Evolutionary conservation across 257 asterid genomes (phyloP).

Genomic region (Rhazya stricta): DNA sequence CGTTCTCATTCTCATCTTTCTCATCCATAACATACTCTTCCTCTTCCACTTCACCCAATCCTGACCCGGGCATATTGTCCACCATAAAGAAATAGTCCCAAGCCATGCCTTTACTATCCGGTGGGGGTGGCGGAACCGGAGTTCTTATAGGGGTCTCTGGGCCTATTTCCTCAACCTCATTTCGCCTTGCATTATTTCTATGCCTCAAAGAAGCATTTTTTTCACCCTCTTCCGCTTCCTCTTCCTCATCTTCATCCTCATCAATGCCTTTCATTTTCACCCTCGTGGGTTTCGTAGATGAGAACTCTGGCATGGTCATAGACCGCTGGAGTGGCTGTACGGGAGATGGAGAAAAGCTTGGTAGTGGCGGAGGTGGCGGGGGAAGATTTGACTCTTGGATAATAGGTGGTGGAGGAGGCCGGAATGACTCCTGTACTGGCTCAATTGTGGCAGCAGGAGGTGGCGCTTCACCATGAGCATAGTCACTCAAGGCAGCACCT

Average conservation of each 20-base stretch:
- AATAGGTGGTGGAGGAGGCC: slow-evolving; percentile 59
- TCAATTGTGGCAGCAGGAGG: slow-evolving; percentile 36
- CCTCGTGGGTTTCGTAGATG: slow-evolving; percentile 30
- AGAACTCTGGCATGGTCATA: slow-evolving; percentile 68
- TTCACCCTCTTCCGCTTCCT: slow-evolving; percentile 44
- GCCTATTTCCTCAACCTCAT: slow-evolving; percentile 33
- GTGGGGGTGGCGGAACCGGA: slow-evolving; percentile 51
- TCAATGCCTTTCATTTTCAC: slow-evolving; percentile 28
- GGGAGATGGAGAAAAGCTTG: slow-evolving; percentile 84
- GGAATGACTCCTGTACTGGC: slow-evolving; percentile 44
- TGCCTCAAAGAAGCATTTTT: slow-evolving; percentile 23
- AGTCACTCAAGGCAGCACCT: slow-evolving; percentile 93
- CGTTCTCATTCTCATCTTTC: slow-evolving; percentile 21
- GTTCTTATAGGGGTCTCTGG: slow-evolving; percentile 38
- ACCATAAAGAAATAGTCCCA: slow-evolving; percentile 79
- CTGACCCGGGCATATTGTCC: slow-evolving; percentile 40
- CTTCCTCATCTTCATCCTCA: slow-evolving; percentile 55
- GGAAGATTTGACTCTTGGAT: slow-evolving; percentile 61
- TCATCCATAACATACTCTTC: slow-evolving; percentile 42
- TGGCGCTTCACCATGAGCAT: slow-evolving; percentile 80
- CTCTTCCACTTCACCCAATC: slow-evolving; percentile 55
- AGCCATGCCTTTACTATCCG: slow-evolving; percentile 59
- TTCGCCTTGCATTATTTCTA: slow-evolving; percentile 29
- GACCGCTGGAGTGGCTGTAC: slow-evolving; percentile 66
- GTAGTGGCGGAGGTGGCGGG: slow-evolving; percentile 87